These are phyloP conservation scores for Achaetomiella virescens DNA, from an alignment of 495 filamentous ascomycete genomes.

Conservation along the genomic window DNA sequence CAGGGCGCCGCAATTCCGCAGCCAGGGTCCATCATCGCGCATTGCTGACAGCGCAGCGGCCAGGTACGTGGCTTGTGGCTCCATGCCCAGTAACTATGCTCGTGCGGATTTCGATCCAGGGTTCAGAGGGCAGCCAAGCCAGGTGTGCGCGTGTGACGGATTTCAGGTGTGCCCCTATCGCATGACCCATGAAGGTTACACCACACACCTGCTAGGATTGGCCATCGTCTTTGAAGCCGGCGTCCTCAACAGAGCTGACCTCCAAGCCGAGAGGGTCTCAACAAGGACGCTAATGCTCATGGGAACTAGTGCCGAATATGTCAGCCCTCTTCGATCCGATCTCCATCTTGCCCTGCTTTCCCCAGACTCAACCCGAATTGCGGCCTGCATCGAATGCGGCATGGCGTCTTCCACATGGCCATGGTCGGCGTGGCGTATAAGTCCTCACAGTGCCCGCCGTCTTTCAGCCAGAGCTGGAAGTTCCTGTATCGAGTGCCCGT, in stretches of 20 bases:
- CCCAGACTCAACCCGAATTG: neutral
- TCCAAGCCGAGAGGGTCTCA: neutral
- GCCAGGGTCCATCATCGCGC: neutral
- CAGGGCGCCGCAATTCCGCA: neutral
- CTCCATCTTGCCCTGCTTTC: neutral
- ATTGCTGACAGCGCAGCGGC: neutral
- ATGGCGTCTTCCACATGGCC: neutral
- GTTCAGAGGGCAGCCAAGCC: neutral
- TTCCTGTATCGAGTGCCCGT: neutral
- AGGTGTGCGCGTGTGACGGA: neutral
- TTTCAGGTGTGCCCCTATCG: constrained; percentile 2
- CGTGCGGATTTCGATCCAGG: too few relatives aligned
- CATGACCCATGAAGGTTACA: constrained; percentile 1
- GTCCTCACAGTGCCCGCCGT: neutral
- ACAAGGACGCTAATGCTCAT: constrained; percentile 3
- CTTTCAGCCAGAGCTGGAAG: neutral
- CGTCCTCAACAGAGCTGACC: constrained; percentile 8
- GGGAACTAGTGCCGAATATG: constrained; percentile 1
- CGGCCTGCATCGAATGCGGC: neutral
- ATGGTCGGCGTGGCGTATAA: constrained; percentile 1
- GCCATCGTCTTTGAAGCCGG: constrained; percentile 5
- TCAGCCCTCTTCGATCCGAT: constrained; percentile 11
- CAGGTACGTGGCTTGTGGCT: neutral
- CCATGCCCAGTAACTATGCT: neutral
- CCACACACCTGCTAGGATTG: constrained; percentile 8